Evolutionary conservation across 2,329 filamentous ascomycete genomes (phyloP).

Genomic region (Rutstroemia sydowiana): DNA sequence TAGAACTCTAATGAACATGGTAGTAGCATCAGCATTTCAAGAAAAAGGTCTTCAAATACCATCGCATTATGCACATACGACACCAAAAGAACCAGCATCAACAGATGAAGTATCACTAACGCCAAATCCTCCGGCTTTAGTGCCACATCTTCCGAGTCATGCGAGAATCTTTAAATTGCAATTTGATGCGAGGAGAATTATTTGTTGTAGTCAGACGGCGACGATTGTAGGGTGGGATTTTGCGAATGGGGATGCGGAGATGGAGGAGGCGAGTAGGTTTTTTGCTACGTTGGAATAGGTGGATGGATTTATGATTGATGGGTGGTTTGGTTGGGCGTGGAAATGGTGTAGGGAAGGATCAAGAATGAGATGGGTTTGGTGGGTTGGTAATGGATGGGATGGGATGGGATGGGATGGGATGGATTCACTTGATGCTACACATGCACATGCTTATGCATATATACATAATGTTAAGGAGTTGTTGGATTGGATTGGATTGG

Average conservation of each 20-base stretch:
- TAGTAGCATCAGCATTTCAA: slow-evolving; percentile 2
- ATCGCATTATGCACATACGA: neutral
- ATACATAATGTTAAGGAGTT: too few species aligned
- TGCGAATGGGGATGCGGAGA: slow-evolving; percentile 74
- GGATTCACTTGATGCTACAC: too few species aligned
- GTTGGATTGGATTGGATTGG: too few species aligned
- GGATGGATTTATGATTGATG: too few species aligned
- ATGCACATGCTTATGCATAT: too few species aligned
- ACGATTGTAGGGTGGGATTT: slow-evolving; percentile 98
- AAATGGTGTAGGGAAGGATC: too few species aligned
- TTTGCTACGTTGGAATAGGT: slow-evolving; percentile 56
- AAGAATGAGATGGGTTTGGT: too few species aligned
- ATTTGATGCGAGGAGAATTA: slow-evolving; percentile 86
- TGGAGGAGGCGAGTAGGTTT: slow-evolving; percentile 70
- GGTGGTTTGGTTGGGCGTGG: too few species aligned
- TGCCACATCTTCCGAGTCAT: slow-evolving; percentile 14
- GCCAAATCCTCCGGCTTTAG: neutral
- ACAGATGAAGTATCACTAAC: slow-evolving; percentile 16
- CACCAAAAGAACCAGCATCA: slow-evolving; percentile 3
- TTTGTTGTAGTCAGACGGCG: slow-evolving; percentile 88
- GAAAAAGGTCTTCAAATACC: neutral
- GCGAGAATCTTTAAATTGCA: slow-evolving; percentile 86
- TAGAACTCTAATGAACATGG: slow-evolving; percentile 14
- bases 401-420: too few species aligned
- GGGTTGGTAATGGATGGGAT: neutral